These are phyloP conservation scores for Jamesozyma gamospora DNA, from an alignment of 805 yeast species.

Conservation along the genomic window DNA sequence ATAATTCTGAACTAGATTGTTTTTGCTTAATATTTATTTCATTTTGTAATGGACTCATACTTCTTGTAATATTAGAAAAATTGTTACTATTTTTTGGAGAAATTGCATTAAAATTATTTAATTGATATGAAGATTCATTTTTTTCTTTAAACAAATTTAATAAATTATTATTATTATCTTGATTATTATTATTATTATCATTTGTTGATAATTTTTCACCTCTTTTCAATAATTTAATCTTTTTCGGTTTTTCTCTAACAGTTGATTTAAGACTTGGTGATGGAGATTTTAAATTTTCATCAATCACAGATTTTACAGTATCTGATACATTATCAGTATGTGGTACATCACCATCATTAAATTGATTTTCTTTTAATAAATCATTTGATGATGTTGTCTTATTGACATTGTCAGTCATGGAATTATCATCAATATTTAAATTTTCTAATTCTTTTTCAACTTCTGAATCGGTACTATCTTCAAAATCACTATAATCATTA, in stretches of 20 bases:
- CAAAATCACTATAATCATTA: conserved; percentile 13
- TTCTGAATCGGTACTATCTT: conserved; percentile 19
- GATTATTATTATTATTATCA: conserved; percentile 2
- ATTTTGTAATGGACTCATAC: background rate
- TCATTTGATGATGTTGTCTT: background rate
- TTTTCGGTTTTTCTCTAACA: conserved; percentile 19
- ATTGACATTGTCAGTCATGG: background rate
- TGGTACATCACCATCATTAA: conserved; percentile 14
- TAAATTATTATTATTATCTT: conserved; percentile 6
- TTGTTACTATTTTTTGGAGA: background rate
- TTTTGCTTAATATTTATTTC: background rate
- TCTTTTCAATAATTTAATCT: conserved; percentile 29
- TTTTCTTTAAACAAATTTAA: conserved; percentile 9
- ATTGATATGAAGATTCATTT: background rate
- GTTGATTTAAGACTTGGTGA: background rate
- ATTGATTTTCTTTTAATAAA: conserved; percentile 9
- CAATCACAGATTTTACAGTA: conserved; percentile 10
- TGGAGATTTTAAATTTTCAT: conserved; percentile 3
- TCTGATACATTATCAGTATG: conserved; percentile 14
- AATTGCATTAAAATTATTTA: background rate
- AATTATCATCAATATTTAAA: background rate
- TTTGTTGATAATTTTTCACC: conserved; percentile 27
- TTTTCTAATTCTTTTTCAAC: conserved; percentile 13
- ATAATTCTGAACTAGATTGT: background rate
- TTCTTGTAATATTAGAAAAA: background rate